Percentiles rank a stretch among this genome's conserved stretches.
phyloP scores from a whole-genome alignment of 495 filamentous ascomycete species.

The Aspergillus carlsbadensis region DNA sequence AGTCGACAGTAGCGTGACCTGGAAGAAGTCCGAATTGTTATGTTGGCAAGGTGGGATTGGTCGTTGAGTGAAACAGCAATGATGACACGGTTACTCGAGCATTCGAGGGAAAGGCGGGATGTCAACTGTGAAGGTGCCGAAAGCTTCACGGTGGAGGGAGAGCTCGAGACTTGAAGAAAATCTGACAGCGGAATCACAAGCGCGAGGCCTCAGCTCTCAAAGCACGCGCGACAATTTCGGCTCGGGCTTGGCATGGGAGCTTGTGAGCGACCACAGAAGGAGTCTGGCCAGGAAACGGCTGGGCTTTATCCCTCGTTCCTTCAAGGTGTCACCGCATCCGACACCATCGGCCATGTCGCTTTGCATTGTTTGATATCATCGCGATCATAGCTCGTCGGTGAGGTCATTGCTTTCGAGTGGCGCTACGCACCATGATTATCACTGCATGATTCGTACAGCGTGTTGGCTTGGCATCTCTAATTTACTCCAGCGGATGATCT shows the following conservation, averaged over 20 bases:
- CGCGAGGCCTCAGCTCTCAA: neutral
- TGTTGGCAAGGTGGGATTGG: neutral
- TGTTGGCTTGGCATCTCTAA: neutral
- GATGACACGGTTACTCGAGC: neutral
- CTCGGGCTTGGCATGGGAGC: conserved; percentile 9
- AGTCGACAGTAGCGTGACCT: neutral
- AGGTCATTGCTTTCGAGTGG: conserved; percentile 14
- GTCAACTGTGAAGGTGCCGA: neutral
- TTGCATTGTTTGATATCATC: conserved; percentile 6
- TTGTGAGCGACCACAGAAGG: neutral
- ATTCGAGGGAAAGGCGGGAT: neutral
- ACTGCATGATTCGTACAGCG: neutral
- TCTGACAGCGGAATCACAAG: conserved; percentile 11
- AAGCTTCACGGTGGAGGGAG: neutral
- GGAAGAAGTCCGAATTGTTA: conserved; percentile 4
- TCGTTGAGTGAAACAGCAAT: neutral
- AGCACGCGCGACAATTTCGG: conserved; percentile 10
- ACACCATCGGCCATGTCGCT: neutral
- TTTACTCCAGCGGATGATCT: neutral
- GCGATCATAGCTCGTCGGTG: neutral
- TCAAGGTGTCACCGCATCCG: neutral
- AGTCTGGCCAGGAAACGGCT: neutral
- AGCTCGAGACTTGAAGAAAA: neutral
- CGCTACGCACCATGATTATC: conserved; percentile 8
- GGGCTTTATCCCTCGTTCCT: neutral